phyloP scores from a whole-genome alignment of 2,329 filamentous ascomycete genomes.

The Trichoderma asperellum region DNA sequence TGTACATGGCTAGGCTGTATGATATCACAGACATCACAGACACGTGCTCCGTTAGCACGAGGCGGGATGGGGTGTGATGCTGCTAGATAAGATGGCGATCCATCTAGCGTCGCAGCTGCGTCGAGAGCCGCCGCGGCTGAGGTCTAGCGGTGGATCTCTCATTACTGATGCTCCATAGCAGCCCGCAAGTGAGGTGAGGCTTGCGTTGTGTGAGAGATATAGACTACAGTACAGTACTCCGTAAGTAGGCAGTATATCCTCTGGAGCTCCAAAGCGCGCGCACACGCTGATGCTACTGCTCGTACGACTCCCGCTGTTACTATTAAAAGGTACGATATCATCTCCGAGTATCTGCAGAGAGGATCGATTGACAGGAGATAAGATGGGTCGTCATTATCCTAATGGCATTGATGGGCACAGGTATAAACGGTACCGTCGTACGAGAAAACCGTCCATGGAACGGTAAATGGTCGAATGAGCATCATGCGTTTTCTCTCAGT shows the following conservation, averaged over 20 bases:
- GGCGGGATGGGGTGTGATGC: not conserved
- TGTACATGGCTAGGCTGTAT: not conserved
- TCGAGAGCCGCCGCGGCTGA: not conserved
- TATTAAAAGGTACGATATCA: not conserved
- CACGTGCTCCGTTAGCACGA: constrained; percentile 4
- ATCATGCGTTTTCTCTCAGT: constrained; percentile 14
- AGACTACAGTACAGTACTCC: too few species aligned
- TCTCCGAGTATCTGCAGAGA: not conserved
- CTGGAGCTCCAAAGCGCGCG: not conserved
- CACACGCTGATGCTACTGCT: not conserved
- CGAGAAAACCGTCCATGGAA: constrained; percentile 1
- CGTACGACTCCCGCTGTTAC: not conserved
- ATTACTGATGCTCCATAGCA: not conserved
- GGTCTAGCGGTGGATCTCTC: constrained; percentile 5
- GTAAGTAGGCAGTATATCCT: too few species aligned
- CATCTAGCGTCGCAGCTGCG: not conserved
- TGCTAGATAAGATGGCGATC: constrained; percentile 22
- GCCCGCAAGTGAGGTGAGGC: not conserved
- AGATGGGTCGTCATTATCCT: not conserved
- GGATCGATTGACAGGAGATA: constrained; percentile 8
- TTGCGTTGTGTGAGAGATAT: not conserved
- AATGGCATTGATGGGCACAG: not conserved
- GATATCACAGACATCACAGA: constrained; percentile 2
- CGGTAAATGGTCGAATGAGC: constrained; percentile 16
- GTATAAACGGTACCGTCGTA: constrained; percentile 7